These are phyloP conservation scores for Candida dubliniensis DNA, from an alignment of 1,139 yeast genomes.

Conservation along the genomic window DNA sequence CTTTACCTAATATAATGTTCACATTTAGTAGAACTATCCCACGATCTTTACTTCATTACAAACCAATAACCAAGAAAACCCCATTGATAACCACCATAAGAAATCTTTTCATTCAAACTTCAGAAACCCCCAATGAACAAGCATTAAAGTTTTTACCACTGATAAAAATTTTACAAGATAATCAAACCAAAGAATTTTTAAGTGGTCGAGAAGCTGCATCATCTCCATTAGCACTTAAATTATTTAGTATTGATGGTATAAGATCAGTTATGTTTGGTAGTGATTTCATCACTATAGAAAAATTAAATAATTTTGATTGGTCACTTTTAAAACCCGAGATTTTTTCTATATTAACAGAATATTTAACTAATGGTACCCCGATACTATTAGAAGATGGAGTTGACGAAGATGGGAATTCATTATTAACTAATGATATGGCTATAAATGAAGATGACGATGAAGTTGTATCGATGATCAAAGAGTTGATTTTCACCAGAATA, in stretches of 20 bases:
- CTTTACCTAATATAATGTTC: neutral
- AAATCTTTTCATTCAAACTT: slow-evolving; percentile 39
- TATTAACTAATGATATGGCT: slow-evolving; percentile 36
- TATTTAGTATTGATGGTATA: slow-evolving; percentile 53
- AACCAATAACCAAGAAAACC: neutral
- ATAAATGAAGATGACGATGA: slow-evolving; percentile 66
- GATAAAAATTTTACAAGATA: slow-evolving; percentile 41
- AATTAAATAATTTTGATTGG: slow-evolving; percentile 63
- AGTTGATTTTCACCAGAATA: slow-evolving; percentile 87
- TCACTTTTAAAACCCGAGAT: slow-evolving; percentile 83
- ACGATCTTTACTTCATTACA: slow-evolving; percentile 1
- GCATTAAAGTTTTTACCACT: slow-evolving; percentile 47
- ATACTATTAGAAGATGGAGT: slow-evolving; percentile 39
- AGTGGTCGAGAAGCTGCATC: slow-evolving; percentile 57
- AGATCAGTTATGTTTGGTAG: slow-evolving; percentile 55
- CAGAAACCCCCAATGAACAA: slow-evolving; percentile 48
- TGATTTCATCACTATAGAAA: slow-evolving; percentile 82
- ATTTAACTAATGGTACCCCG: slow-evolving; percentile 72
- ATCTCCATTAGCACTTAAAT: slow-evolving; percentile 55
- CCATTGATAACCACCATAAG: slow-evolving; percentile 13
- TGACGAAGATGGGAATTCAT: slow-evolving; percentile 6
- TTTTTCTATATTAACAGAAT: slow-evolving; percentile 80
- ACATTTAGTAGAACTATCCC: neutral
- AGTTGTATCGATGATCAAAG: slow-evolving; percentile 88
- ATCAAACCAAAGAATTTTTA: slow-evolving; percentile 53